Evolutionary conservation across 2,329 filamentous ascomycete species (phyloP).

Genomic region (Cercospora sp.): DNA sequence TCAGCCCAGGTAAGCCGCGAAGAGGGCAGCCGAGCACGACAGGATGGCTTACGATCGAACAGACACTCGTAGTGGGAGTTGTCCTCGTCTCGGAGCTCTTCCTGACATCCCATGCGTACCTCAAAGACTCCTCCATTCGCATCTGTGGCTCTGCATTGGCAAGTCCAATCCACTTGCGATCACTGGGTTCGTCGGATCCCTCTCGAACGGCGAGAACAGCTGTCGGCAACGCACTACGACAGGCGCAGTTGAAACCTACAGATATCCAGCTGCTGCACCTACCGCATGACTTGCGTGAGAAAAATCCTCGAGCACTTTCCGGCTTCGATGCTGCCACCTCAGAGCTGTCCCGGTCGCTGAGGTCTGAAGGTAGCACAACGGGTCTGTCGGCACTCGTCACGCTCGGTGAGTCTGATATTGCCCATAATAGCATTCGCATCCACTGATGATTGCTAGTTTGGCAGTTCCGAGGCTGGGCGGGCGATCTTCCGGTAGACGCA

Average conservation of each 20-base stretch:
- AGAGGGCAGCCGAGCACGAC: not conserved
- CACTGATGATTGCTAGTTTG: slow-evolving; percentile 20
- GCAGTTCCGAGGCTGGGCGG: slow-evolving; percentile 32
- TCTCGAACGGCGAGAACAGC: slow-evolving; percentile 17
- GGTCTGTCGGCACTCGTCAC: slow-evolving; percentile 23
- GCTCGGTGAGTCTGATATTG: slow-evolving; percentile 20
- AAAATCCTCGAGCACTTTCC: slow-evolving; percentile 12
- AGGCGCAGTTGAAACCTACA: slow-evolving; percentile 21
- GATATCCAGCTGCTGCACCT: slow-evolving; percentile 27
- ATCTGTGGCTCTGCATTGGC: slow-evolving; percentile 22
- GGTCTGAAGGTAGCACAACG: slow-evolving; percentile 13
- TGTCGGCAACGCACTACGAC: slow-evolving; percentile 20
- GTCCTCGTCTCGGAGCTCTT: slow-evolving; percentile 32
- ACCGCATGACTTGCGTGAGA: slow-evolving; percentile 4
- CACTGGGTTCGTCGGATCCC: slow-evolving; percentile 11
- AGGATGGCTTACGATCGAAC: slow-evolving; percentile 17
- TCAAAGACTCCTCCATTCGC: slow-evolving; percentile 30
- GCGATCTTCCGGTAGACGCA: slow-evolving; percentile 14
- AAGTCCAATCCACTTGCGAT: slow-evolving; percentile 17
- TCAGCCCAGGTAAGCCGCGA: not conserved
- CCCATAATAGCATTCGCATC: not conserved
- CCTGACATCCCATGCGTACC: slow-evolving; percentile 31
- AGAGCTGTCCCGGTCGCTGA: slow-evolving; percentile 1
- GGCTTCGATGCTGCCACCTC: slow-evolving; percentile 10
- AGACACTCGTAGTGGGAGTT: slow-evolving; percentile 21